Evolutionary conservation across 2,329 filamentous ascomycete genomes (phyloP), one percentile per base, ranked within the genome.

Genomic region (Bretziella fagacearum): DNA sequence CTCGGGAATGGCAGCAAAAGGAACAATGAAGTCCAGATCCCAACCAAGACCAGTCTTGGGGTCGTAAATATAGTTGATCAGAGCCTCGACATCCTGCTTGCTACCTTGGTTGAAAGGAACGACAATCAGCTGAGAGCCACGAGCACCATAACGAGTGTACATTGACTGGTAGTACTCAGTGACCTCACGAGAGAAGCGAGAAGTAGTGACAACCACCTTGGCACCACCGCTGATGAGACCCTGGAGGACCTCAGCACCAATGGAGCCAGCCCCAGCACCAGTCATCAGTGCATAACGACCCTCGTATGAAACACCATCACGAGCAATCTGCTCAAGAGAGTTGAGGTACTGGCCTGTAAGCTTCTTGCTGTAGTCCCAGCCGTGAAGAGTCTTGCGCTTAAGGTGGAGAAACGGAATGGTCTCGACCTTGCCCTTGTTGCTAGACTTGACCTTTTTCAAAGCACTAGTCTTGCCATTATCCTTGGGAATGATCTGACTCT

Each of bases 331-430:
- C 66, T 94, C 87, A 26, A 98, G 67, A 52, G 85, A 86, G 60
- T 95, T 85, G 27, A 98, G 76, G 62, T 98, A 98, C 55, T 87
- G 65, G 49, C 84, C 83, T 20, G 91, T 96, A 49, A 98, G 75
- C 69, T 93, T 95, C 74, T 96, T 98, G 77, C 85, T 96, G 70
- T 96, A 98, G 59, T 96, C 87, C 91, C 91, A 98, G 52, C 89
- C 89, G 58, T 94, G 82, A 52, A 87, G 77, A 46, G 84, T 79
- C 65, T 93, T 93, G 63, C 85, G 83, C 75, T 95, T 95, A 49
- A 98, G 70, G 62, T 98, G 91, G 46, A 98, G 68, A 77, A 98
- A 98, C 27, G 91, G 91, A 55, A 98, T 93, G 15, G 91, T 94
- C 68, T 96, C 89, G 49, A 93, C 79, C 70, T 94, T 95, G 63